Conservation (phyloP, 2,329 filamentous ascomycete genomes). For the Aspergillus caelatus region DNA sequence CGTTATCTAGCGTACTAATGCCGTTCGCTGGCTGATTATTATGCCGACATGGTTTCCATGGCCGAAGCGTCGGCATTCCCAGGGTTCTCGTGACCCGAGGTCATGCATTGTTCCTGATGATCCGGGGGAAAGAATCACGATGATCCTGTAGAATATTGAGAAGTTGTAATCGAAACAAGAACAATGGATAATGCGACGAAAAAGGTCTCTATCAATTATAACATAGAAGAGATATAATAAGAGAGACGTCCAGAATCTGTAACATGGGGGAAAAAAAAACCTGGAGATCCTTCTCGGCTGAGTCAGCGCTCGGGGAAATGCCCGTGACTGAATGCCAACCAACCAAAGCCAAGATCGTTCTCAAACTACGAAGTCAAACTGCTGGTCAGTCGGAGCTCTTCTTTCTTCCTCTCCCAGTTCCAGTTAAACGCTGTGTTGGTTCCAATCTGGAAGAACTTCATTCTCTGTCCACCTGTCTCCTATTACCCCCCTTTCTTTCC, state of each 20-base stretch:
- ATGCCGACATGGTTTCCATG: background rate
- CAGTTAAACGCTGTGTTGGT: background rate
- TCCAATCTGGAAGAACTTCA: background rate
- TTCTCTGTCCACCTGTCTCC: background rate
- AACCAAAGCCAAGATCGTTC: background rate
- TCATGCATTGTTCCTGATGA: conserved; percentile 4
- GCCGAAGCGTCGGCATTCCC: background rate
- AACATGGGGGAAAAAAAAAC: background rate
- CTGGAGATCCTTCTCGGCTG: background rate
- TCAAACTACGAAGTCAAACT: background rate
- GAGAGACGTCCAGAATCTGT: no score
- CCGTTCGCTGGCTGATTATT: background rate
- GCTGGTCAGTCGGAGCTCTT: background rate
- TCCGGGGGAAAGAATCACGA: background rate
- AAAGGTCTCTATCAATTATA: background rate
- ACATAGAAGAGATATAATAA: background rate
- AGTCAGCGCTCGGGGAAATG: conserved; percentile 1
- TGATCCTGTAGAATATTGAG: background rate
- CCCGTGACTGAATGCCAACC: background rate
- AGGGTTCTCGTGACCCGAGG: conserved; percentile 4
- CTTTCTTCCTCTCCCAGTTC: background rate
- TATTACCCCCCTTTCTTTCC: background rate
- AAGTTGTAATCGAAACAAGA: background rate
- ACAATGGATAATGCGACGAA: background rate
- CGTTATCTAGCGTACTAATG: no score